Conservation (phyloP, 2,329 filamentous ascomycete species). For the Penicillium sp. region DNA sequence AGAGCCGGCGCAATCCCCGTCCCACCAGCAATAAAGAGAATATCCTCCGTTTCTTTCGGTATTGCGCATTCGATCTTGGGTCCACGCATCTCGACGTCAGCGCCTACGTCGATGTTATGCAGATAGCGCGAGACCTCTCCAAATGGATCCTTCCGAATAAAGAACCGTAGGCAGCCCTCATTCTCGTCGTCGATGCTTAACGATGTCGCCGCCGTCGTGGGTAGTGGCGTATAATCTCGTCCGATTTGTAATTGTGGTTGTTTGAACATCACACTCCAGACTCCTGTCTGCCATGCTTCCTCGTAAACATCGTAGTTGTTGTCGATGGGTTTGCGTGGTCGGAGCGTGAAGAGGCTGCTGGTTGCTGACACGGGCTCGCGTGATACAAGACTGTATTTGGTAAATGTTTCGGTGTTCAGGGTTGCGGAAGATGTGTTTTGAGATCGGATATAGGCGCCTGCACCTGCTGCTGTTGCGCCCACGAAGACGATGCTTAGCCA, state of each 20-base stretch:
- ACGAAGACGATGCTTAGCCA: constrained; percentile 39
- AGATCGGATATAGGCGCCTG: constrained; percentile 39
- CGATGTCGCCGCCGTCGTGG: constrained; percentile 25
- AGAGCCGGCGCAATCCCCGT: constrained; percentile 90
- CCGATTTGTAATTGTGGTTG: constrained; percentile 93
- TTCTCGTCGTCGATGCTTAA: constrained; percentile 30
- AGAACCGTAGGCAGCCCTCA: constrained; percentile 61
- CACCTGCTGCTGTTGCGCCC: constrained; percentile 37
- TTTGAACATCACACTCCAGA: constrained; percentile 91
- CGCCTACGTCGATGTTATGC: constrained; percentile 61
- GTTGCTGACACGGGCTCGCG: constrained; percentile 48
- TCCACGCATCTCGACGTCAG: constrained; percentile 72
- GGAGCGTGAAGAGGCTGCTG: constrained; percentile 48
- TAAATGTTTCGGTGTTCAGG: constrained; percentile 42
- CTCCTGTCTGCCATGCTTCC: constrained; percentile 59
- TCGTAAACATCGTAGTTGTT: constrained; percentile 42
- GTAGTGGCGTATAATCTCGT: constrained; percentile 85
- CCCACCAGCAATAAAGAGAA: constrained; percentile 86
- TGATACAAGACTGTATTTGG: constrained; percentile 43
- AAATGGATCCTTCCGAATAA: constrained; percentile 73
- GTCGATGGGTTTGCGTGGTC: constrained; percentile 34
- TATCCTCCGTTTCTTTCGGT: constrained; percentile 54
- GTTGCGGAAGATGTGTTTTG: constrained; percentile 27
- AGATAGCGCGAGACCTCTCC: constrained; percentile 88
- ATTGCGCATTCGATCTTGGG: constrained; percentile 69